These are phyloP conservation scores for Saccharomyces kudriavzevii DNA, from an alignment of 805 yeast species.

Conservation along the genomic window DNA sequence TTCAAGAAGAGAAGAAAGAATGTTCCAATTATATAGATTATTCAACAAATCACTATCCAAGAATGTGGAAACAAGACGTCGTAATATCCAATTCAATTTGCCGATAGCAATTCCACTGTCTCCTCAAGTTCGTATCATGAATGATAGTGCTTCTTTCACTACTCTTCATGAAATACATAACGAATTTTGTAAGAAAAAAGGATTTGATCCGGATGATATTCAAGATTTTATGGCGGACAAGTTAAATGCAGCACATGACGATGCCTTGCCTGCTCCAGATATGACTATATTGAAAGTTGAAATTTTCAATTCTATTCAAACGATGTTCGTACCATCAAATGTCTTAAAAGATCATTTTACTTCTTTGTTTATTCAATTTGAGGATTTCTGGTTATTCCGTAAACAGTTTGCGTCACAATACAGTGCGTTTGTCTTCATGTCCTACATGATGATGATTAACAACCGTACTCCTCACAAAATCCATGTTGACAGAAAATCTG, in stretches of 20 bases:
- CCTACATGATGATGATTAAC: slow-evolving; percentile 90
- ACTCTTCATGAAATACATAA: slow-evolving; percentile 80
- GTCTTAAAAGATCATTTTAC: slow-evolving; percentile 74
- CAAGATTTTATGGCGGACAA: slow-evolving; percentile 78
- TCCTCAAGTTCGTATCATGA: slow-evolving; percentile 88
- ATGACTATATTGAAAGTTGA: slow-evolving; percentile 81
- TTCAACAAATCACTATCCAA: slow-evolving; percentile 73
- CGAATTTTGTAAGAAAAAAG: slow-evolving; percentile 65
- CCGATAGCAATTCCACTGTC: slow-evolving; percentile 92
- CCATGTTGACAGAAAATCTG: slow-evolving; percentile 70
- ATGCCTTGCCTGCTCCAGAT: slow-evolving; percentile 89
- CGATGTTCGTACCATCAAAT: slow-evolving; percentile 75
- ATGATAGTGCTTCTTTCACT: slow-evolving; percentile 66
- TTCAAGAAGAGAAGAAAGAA: slow-evolving; percentile 90
- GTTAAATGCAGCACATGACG: slow-evolving; percentile 86
- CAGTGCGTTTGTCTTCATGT: slow-evolving; percentile 85
- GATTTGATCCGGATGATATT: slow-evolving; percentile 81
- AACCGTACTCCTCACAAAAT: slow-evolving; percentile 92
- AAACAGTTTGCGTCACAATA: slow-evolving; percentile 92
- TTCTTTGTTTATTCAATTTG: slow-evolving; percentile 63
- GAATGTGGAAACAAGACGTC: slow-evolving; percentile 80
- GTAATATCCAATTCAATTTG: slow-evolving; percentile 75
- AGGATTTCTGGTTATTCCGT: slow-evolving; percentile 95
- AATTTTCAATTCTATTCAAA: slow-evolving; percentile 82
- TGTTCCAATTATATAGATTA: slow-evolving; percentile 83